Evolutionary conservation across 2,329 filamentous ascomycete genomes (phyloP), one percentile per base, ranked within the genome.

Genomic region (Aulographum hederae): DNA sequence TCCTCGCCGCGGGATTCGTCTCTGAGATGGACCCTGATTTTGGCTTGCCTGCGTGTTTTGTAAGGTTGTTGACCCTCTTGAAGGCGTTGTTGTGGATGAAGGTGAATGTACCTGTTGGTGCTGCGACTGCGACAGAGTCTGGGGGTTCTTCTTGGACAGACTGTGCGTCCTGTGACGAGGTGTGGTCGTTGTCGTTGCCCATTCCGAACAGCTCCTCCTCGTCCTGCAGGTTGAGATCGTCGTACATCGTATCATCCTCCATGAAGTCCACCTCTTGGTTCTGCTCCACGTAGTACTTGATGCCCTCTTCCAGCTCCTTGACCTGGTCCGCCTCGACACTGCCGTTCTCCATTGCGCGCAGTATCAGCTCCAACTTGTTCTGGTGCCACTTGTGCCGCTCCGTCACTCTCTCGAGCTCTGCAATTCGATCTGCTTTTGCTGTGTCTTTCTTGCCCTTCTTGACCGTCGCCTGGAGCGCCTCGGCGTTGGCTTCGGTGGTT

Each of bases 331-430:
- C 68, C 35, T 95, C 86, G 42, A 95, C 70, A 39, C 77, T 81
- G 35, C 84, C 86, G 48, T 98, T 98, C 50, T 95, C 85, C 41
- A 98, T 60, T 18, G 82, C 80, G 42, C 89, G 73, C 45, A 86
- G 72, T 46, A 95, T 73, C 36, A 95, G 65, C 56, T 98, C 89
- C 39, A 98, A 65, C 51, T 92, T 93, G 40, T 73, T 72, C 49
- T 92, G 79, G 51, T 98, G 89, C 79, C 82, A 95, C 56, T 93
- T 94, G 63, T 95, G 86, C 44, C 78, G 73, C 52, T 98, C 89
- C 43, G 85, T 82, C 45, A 76, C 65, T 37, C 69, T 64, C 46
- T 92, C 78, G 41, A 98, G 77, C 50, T 89, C 78, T 33, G 81
- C 72, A 60, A 95, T 74, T 37, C 86, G 75, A 41, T 93, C 86